Percentiles rank a stretch among this genome's conserved stretches.
phyloP scores from a whole-genome alignment of 208 protist species.

The Acanthamoeba rhysodes region DNA sequence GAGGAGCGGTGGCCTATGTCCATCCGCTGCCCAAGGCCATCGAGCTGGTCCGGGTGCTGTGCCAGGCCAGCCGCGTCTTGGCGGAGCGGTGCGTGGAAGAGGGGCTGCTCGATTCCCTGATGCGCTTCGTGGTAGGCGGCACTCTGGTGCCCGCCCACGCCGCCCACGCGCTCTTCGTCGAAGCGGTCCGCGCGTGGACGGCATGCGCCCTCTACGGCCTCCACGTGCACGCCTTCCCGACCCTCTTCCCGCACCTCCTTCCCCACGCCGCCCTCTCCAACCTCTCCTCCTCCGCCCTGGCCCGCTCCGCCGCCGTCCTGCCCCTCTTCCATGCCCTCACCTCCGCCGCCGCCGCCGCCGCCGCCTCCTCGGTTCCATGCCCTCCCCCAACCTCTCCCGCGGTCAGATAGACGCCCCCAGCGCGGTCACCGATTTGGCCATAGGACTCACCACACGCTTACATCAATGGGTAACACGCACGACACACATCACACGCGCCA shows the following conservation, averaged over 20 bases:
- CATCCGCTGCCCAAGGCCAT: neutral
- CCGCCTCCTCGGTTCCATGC: neutral
- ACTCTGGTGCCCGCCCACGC: neutral
- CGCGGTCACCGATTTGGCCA: neutral
- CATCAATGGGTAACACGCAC: neutral
- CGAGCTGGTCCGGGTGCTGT: conserved; percentile 14
- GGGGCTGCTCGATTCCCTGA: conserved; percentile 16
- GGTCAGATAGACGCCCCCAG: neutral
- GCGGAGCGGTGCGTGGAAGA: neutral
- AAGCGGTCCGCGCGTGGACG: conserved; percentile 10
- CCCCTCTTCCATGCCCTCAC: conserved; percentile 1
- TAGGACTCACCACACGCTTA: neutral
- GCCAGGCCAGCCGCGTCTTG: conserved; percentile 18
- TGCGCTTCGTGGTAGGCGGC: conserved; percentile 22
- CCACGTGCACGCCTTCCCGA: neutral
- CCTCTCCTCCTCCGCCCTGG: neutral
- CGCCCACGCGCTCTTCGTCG: conserved; percentile 25
- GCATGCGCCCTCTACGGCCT: conserved; percentile 30
- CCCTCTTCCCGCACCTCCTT: conserved; percentile 23
- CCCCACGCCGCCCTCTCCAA: neutral
- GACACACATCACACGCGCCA: no score
- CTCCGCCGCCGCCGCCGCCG: neutral
- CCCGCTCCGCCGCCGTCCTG: neutral
- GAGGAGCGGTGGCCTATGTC: neutral
- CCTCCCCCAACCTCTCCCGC: neutral